Percentiles rank a stretch among this genome's conserved stretches.
Conservation (phyloP, 1,284 basidiomycete genomes). For the Meira nashicola region DNA sequence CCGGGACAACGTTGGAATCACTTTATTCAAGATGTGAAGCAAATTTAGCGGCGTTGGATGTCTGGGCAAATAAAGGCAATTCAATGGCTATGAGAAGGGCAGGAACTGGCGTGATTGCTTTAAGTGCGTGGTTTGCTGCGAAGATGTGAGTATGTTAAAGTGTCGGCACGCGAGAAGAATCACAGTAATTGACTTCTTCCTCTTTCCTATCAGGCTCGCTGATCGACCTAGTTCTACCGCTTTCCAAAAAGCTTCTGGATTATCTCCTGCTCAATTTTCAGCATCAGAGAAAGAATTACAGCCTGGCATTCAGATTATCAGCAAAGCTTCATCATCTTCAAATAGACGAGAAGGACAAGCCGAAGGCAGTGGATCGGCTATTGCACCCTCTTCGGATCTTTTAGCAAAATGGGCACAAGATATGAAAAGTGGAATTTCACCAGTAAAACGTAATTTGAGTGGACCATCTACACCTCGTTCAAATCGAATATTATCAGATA, state of each 20-base stretch:
- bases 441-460: background rate
- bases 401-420: conserved; percentile 4
- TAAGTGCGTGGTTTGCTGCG: conserved; percentile 2
- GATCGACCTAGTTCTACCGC: background rate
- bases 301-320: background rate
- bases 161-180: background rate
- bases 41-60: conserved; percentile 5
- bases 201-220: background rate
- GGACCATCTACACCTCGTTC: background rate
- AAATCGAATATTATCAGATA: background rate
- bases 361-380: background rate
- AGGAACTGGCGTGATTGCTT: conserved; percentile 6
- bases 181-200: background rate
- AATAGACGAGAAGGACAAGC: background rate
- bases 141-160: background rate
- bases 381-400: background rate
- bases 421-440: background rate
- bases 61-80: conserved; percentile 8
- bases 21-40: background rate
- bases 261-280: conserved; percentile 4
- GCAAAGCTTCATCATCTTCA: background rate
- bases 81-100: background rate
- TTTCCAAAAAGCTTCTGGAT: conserved; percentile 4
- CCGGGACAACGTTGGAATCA: background rate
- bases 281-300: conserved; percentile 1